Percentiles rank a stretch among this genome's conserved stretches.
These are phyloP conservation scores for Coffea humblotiana DNA, from an alignment of 305 asterid genomes.

Conservation along the genomic window DNA sequence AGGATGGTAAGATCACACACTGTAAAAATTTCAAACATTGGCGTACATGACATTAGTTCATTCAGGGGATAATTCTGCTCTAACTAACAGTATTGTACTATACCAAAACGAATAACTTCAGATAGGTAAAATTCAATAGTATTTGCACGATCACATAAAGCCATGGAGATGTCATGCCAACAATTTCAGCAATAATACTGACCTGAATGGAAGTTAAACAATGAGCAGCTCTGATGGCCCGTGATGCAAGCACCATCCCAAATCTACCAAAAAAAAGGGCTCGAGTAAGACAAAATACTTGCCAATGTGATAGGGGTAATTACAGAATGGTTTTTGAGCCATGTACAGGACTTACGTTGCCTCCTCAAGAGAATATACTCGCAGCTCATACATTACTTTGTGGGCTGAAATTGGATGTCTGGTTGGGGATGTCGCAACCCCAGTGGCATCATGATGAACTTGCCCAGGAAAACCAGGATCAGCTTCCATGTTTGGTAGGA, in stretches of 20 bases:
- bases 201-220: slow-evolving; percentile 99
- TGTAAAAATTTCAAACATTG: background rate
- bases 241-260: slow-evolving; percentile 78
- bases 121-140: background rate
- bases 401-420: slow-evolving; percentile 91
- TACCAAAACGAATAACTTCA: background rate
- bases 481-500: slow-evolving; percentile 67
- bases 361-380: slow-evolving; percentile 93
- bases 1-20: background rate
- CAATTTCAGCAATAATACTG: slow-evolving; percentile 19
- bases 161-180: background rate
- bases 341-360: slow-evolving; percentile 65
- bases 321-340: slow-evolving; percentile 6
- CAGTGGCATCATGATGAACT: slow-evolving; percentile 62
- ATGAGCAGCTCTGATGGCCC: slow-evolving; percentile 97
- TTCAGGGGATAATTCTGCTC: background rate
- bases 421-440: slow-evolving; percentile 88
- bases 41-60: background rate
- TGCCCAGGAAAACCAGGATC: slow-evolving; percentile 72
- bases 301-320: slow-evolving; percentile 4
- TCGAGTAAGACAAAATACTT: slow-evolving; percentile 22
- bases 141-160: background rate
- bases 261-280: slow-evolving; percentile 52
- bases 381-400: slow-evolving; percentile 86
- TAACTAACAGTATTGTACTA: background rate